Percentiles rank a stretch among this genome's conserved stretches.
Conservation (phyloP, 2,329 filamentous ascomycete species). For the Xylariaceae sp. region DNA sequence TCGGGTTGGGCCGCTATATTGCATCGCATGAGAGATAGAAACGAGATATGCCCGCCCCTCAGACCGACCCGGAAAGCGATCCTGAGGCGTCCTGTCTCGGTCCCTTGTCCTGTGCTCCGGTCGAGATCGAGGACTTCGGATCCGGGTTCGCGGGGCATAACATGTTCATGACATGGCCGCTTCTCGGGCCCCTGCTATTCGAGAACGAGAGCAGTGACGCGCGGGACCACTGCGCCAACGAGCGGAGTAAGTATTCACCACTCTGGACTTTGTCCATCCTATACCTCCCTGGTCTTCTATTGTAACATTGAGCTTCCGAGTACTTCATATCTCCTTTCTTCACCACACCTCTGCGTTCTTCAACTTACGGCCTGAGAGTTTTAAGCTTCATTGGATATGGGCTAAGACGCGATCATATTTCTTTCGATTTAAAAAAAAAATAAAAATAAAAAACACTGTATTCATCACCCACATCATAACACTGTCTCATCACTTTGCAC, state of each 20-base stretch:
- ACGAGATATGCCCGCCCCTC: constrained; percentile 5
- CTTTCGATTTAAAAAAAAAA: too few relatives aligned
- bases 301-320: too few relatives aligned
- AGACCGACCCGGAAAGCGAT: constrained; percentile 36
- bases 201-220: constrained; percentile 77
- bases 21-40: not conserved
- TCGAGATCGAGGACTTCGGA: constrained; percentile 37
- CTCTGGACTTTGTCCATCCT: not conserved
- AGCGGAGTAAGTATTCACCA: constrained; percentile 64
- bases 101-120: constrained; percentile 46
- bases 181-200: constrained; percentile 72
- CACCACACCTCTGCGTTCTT: not conserved
- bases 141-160: constrained; percentile 43
- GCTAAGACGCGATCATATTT: too few relatives aligned
- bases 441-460: too few relatives aligned
- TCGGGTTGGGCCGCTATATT: too few relatives aligned
- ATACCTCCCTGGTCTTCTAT: not conserved
- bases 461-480: too few relatives aligned
- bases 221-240: constrained; percentile 79
- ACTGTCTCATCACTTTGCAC: not conserved
- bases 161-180: constrained; percentile 65
- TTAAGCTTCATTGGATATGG: not conserved
- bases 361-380: not conserved
- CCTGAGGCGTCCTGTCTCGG: constrained; percentile 50
- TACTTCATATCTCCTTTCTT: too few relatives aligned